phyloP scores from a whole-genome alignment of 108 stramenopile species.

The Discostella pseudostelligera region DNA sequence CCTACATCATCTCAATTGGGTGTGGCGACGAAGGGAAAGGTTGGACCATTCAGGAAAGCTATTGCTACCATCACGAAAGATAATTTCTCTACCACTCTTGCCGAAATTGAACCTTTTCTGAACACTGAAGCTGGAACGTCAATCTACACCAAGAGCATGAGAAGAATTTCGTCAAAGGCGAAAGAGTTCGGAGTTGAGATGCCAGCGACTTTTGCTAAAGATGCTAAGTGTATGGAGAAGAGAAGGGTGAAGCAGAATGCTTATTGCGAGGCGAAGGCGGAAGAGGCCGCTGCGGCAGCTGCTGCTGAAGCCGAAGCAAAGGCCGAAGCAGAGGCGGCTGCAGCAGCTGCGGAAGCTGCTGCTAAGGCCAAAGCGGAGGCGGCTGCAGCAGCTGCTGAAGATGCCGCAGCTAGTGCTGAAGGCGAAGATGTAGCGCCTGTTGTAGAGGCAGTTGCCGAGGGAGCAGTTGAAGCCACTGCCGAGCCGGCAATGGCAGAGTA shows the following conservation, averaged over 20 bases:
- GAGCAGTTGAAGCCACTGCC: not conserved
- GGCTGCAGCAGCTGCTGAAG: conserved; percentile 7
- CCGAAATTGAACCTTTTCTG: conserved; percentile 60
- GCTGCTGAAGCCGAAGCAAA: conserved; percentile 49
- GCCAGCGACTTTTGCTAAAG: conserved; percentile 57
- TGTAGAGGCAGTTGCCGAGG: not conserved
- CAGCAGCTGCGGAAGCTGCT: conserved; percentile 28
- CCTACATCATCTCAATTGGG: not conserved
- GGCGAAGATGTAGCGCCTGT: not conserved
- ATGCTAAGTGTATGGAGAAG: conserved; percentile 58
- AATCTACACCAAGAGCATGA: conserved; percentile 59
- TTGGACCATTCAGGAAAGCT: conserved; percentile 32
- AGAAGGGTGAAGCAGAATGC: conserved; percentile 61
- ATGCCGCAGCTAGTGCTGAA: not conserved
- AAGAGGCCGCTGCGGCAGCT: conserved; percentile 31
- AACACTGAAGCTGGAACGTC: conserved; percentile 53
- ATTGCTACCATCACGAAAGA: conserved; percentile 46
- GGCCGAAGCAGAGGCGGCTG: conserved; percentile 45
- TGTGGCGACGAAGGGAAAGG: not conserved
- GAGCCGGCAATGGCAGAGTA: not conserved
- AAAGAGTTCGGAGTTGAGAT: conserved; percentile 48
- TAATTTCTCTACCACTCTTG: conserved; percentile 49
- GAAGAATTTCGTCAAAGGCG: conserved; percentile 41
- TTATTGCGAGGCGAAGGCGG: conserved; percentile 54
- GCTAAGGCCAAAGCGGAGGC: conserved; percentile 11